phyloP scores from a whole-genome alignment of 441 rosid genomes.

The Biscutella laevigata region DNA sequence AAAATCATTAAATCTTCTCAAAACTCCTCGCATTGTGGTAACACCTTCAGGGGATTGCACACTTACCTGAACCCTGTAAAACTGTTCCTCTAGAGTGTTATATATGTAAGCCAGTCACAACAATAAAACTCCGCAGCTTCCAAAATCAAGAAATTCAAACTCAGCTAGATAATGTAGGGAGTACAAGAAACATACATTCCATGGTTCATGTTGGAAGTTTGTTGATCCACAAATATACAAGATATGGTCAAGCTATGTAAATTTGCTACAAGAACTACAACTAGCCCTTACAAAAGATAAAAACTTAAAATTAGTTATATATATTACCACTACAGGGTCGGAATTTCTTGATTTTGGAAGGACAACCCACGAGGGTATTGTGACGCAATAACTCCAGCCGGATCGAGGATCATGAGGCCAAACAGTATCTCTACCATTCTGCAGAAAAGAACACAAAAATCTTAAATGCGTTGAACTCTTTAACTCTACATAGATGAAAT shows the following conservation, averaged over 20 bases:
- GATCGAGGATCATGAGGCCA: constrained; percentile 92
- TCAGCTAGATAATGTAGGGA: neutral
- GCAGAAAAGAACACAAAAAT: constrained; percentile 26
- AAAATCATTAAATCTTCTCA: constrained; percentile 95
- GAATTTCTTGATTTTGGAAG: constrained; percentile 86
- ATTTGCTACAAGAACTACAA: neutral
- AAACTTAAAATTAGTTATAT: constrained; percentile 23
- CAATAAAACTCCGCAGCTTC: neutral
- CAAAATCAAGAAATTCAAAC: neutral
- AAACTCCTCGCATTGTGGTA: constrained; percentile 55
- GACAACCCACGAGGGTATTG: constrained; percentile 83
- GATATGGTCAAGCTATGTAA: neutral
- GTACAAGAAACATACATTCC: neutral
- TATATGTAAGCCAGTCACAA: constrained; percentile 16
- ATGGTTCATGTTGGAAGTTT: neutral
- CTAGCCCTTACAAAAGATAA: constrained; percentile 24
- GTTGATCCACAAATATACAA: constrained; percentile 2
- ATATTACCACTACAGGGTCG: constrained; percentile 92
- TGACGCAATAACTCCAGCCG: constrained; percentile 96
- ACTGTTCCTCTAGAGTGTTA: constrained; percentile 79
- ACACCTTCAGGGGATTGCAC: constrained; percentile 87
- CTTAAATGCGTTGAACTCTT: neutral
- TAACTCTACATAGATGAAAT: neutral
- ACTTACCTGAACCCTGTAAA: constrained; percentile 98
- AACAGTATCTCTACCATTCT: constrained; percentile 76